A percentile compares a stretch with the other conserved stretches of the same genome.
phyloP scores from a whole-genome alignment of 129 eudicot genomes.

The carrot (Daucus carota) region DH1_v3.0 NC_030381.2:47582001-47582500 shows the following conservation, averaged over 20 bases:
- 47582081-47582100: neutral
- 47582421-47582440: conserved; percentile 53
- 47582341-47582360: conserved; percentile 45
- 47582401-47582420: conserved; percentile 92
- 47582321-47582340: conserved; percentile 15
- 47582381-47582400: conserved; percentile 62
- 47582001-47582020: neutral
- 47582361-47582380: conserved; percentile 95
- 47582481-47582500: conserved; percentile 98
- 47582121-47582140: neutral
- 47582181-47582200: neutral
- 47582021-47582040: neutral
- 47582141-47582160: neutral
- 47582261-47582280: conserved; percentile 6
- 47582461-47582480: conserved; percentile 64
- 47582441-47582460: conserved; percentile 74
- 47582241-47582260: neutral
- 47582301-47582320: conserved; percentile 16
- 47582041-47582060: too few species aligned
- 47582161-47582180: neutral
- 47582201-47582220: neutral
- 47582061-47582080: too few species aligned
- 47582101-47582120: neutral
- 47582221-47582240: neutral
- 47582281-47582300: conserved; percentile 75